Evolutionary conservation across 495 filamentous ascomycete genomes (phyloP), one percentile per base, ranked within the genome.

Genomic region (Tetracladium setigerum): DNA sequence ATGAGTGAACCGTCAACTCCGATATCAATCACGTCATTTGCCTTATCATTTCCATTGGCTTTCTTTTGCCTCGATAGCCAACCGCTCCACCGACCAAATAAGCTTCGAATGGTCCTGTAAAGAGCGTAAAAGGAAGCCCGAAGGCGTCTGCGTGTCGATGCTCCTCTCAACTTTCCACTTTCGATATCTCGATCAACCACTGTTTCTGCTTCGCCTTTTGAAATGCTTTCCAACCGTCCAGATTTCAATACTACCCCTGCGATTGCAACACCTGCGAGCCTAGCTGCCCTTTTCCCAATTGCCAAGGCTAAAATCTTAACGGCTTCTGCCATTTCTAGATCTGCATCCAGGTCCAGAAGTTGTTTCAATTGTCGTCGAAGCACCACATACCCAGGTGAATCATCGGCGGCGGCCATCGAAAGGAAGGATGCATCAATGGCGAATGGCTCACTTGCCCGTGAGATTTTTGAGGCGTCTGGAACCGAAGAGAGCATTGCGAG

Each of bases 1-100:
- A 95, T 86, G 30, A 95, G 66, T 60, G 77, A 83, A 50, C 89
- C 89, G 60, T 95, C 89, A n/a, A 95, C 88, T 56, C 88, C 89
- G 45, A 95, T 72, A 59, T 95, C 89, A 36, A 95, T 70, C 6
- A 82, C 67, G 22, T 84, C 79, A 22, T 80, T 70, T 16, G 64
- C 58, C 22, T 27, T 27, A 27, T 27, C 22, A 27, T 27, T 27
- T 27, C 22, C 22, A 3, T 27, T 27, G 22, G 22, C 22, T 3
- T 27, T 27, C 22, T 27, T 27, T 27, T 27, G 22, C 3, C 22
- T 7, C 3, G 7, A 27, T 7, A 27, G 22, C 22, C 22, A 27
- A 27, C 22, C 7, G 22, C 22, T 27, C 22, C 22, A 27, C 3
- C 22, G 22, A 7, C 22, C 7, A 7, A 27, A 3, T 7, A 27